phyloP scores from a whole-genome alignment of 805 yeast species.

The Suhomyces xylopsoci region DNA sequence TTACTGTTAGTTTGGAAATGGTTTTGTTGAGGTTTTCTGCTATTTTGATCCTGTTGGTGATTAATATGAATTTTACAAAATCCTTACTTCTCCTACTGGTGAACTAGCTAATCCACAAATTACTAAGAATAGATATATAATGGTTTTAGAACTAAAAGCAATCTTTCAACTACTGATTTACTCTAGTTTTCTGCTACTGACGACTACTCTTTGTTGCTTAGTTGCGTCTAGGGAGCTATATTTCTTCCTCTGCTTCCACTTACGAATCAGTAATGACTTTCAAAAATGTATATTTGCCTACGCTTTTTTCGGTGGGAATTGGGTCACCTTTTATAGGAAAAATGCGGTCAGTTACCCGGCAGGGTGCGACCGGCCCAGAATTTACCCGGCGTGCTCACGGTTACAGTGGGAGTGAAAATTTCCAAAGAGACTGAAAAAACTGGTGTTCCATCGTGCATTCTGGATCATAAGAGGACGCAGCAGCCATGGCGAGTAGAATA shows the following conservation, averaged over 20 bases:
- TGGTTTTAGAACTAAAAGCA: background rate
- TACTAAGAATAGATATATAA: background rate
- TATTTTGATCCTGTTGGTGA: background rate
- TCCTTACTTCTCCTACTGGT: background rate
- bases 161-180: background rate
- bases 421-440: constrained; percentile 5
- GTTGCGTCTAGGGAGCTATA: background rate
- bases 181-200: background rate
- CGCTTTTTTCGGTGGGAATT: background rate
- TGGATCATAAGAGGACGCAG: background rate
- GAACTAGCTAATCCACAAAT: background rate
- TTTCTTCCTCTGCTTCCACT: background rate
- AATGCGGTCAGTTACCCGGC: background rate
- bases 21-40: background rate
- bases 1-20: background rate
- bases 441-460: background rate
- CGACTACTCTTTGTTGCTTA: background rate
- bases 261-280: background rate
- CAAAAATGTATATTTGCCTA: background rate
- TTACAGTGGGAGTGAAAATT: constrained; percentile 15
- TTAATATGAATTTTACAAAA: background rate
- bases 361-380: background rate
- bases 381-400: constrained; percentile 2
- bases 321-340: constrained; percentile 1
- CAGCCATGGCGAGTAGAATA: constrained; percentile 1